Evolutionary conservation across 2,329 filamentous ascomycete genomes (phyloP), one percentile per base, ranked within the genome.

Genomic region (Chaetomiaceae sp.): DNA sequence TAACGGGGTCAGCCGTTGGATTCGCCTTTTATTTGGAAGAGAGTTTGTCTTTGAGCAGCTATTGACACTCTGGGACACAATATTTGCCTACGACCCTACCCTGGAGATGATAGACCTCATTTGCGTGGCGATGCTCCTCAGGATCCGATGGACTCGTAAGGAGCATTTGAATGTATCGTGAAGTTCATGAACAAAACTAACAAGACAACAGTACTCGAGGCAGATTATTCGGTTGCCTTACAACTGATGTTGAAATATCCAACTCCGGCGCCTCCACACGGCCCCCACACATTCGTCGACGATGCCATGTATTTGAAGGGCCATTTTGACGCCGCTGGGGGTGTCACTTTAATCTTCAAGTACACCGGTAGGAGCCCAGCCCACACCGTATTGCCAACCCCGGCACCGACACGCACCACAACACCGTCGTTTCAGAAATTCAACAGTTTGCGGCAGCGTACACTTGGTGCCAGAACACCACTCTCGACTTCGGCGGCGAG

Each of bases 91-190:
- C 63, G 91, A 96, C 62, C 80, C 92, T 7, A 79, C 81, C 0
- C 72, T 96, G 25, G 83, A 90, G 45, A 74, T 97, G 29, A 83
- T 97, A 61, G 90, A 97, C 65, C 78, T 94, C 51, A 85, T 96
- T n/a, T 96, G 91, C 61, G 84, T 96, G 47, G 86, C 90, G 5
- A 97, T 99, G 91, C 75, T 99, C 21, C 75, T 99, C 41, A 82
- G 94, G 46, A 90, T 97, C 61, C 83, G 92, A 52, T 96, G 91
- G 91, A 82, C 91, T 61, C 73, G 89, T 94, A 73, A 75, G 86
- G n/a, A n/a, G n/a, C n/a, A n/a, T n/a, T n/a, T n/a, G n/a, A n/a
- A n/a, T n/a, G n/a, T n/a, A n/a, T n/a, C n/a, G n/a, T n/a, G n/a
- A n/a, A n/a, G n/a, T n/a, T n/a, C n/a, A n/a, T 4, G 9, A 23